These are phyloP conservation scores for Coniella vitis DNA, from an alignment of 2,329 filamentous ascomycete species.

Conservation along the genomic window DNA sequence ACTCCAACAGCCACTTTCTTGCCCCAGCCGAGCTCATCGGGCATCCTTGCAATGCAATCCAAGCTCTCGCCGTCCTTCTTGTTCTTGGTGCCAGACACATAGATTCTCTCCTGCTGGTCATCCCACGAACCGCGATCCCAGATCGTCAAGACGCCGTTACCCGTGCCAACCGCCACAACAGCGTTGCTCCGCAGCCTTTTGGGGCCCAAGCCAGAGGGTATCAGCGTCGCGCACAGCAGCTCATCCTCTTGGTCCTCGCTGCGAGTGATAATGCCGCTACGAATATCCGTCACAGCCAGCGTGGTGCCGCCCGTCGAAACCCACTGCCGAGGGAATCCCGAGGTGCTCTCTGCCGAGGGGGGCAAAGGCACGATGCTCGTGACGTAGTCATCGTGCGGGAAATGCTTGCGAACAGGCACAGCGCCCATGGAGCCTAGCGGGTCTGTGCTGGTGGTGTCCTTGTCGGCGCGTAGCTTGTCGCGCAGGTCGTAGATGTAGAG, in stretches of 20 bases:
- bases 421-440: slow-evolving; percentile 39
- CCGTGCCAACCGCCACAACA: slow-evolving; percentile 67
- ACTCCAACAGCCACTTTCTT: slow-evolving; percentile 75
- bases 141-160: slow-evolving; percentile 75
- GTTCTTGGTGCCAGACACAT: slow-evolving; percentile 56
- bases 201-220: slow-evolving; percentile 64
- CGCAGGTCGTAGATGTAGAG: slow-evolving; percentile 85
- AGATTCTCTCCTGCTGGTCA: slow-evolving; percentile 84
- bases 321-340: slow-evolving; percentile 90
- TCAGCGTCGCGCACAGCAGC: slow-evolving; percentile 71
- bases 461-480: slow-evolving; percentile 29
- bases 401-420: slow-evolving; percentile 71
- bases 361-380: slow-evolving; percentile 82
- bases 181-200: slow-evolving; percentile 61
- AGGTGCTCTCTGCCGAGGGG: slow-evolving; percentile 71
- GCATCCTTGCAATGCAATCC: slow-evolving; percentile 68
- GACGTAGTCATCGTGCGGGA: slow-evolving; percentile 88
- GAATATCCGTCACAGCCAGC: slow-evolving; percentile 80
- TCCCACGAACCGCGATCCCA: slow-evolving; percentile 97
- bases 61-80: slow-evolving; percentile 63
- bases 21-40: slow-evolving; percentile 59
- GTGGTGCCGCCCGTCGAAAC: slow-evolving; percentile 89
- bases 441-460: slow-evolving; percentile 2
- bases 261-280: slow-evolving; percentile 76
- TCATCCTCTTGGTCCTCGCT: slow-evolving; percentile 96